Percentiles rank a stretch among this genome's conserved stretches.
Evolutionary conservation across 805 yeast species (phyloP).

Genomic region (Yarrowia porcina): DNA sequence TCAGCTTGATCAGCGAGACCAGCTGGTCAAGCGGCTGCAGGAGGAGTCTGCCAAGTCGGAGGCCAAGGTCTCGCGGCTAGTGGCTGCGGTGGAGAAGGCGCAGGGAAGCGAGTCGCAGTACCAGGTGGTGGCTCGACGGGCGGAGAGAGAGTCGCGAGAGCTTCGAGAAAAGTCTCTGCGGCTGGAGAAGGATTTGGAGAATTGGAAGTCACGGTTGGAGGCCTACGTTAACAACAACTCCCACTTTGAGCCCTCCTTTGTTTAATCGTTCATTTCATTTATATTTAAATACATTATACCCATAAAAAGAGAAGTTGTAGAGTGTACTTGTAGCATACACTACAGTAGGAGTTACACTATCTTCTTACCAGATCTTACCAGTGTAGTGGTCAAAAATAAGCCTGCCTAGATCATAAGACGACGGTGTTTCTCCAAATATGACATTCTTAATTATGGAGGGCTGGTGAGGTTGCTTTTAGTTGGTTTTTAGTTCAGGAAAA

Average conservation of each 20-base stretch:
- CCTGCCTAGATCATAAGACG: too few species aligned
- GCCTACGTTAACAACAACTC: constrained; percentile 4
- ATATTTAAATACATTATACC: not conserved
- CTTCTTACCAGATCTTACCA: too few species aligned
- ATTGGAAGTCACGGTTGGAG: constrained; percentile 35
- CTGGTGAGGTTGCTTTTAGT: too few species aligned
- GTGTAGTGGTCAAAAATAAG: too few species aligned
- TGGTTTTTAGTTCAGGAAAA: too few species aligned
- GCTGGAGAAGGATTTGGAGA: constrained; percentile 52
- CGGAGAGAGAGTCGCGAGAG: constrained; percentile 52
- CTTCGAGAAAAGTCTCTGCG: constrained; percentile 47
- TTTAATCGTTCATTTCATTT: constrained; percentile 4
- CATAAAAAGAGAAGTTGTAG: not conserved
- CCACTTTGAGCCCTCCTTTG: constrained; percentile 10
- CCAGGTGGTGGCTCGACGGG: constrained; percentile 42
- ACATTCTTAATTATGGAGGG: too few species aligned
- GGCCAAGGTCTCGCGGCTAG: constrained; percentile 45
- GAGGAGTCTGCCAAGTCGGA: constrained; percentile 55
- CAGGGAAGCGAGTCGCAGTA: constrained; percentile 42
- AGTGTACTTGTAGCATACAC: too few species aligned
- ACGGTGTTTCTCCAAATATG: too few species aligned
- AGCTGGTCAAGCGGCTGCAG: constrained; percentile 37
- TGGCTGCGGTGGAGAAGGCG: constrained; percentile 37
- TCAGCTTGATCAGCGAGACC: constrained; percentile 35
- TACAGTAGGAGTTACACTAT: too few species aligned